Evolutionary conservation across 805 yeast genomes (phyloP), one percentile per base, ranked within the genome.

Genomic region (Saccharomycopsis sp.): DNA sequence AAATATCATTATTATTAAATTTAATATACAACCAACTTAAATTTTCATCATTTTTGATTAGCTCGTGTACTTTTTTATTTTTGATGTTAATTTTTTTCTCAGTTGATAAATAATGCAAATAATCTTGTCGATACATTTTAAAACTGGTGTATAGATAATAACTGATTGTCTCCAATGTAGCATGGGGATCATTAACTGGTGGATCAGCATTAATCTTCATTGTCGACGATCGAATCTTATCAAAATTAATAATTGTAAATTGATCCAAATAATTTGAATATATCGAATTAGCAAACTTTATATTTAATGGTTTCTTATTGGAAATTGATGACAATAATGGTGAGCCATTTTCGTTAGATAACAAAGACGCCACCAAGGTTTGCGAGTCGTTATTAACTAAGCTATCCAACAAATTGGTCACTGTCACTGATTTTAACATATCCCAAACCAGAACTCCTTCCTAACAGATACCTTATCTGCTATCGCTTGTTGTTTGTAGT

Each of bases 1-100:
- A 46, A 6, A 49, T 26, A 29, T 33, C 26, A n/a, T 46, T 49
- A 6, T 34, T 36, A 19, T 43, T 48, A 8, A 49, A 24, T 22
- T 38, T 14, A 14, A 49, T 29, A 26, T 23, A 33, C 23, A 49
- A 49, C 52, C 52, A 49, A n/a, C 39, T 42, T 16, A 43, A 31
- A 3, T 37, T 43, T 14, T 44, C 34, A 21, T 17, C 32, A 6
- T 39, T 22, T 9, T 21, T 33, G 7, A 31, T 7, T 5, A 31
- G 19, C 19, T 26, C 8, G 22, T 20, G 26, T n/a, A 14, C 20
- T 35, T 16, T 4, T 16, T 27, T 8, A n/a, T 11, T 3, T 24
- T 37, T 21, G 35, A 9, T 14, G 11, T 31, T 31, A 17, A 31
- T 20, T 5, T 31, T 31, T 8, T 31, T 20, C 5, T 17, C 17